Conservation (phyloP, 2,329 filamentous ascomycete genomes). For the Orbilia javanica region DNA sequence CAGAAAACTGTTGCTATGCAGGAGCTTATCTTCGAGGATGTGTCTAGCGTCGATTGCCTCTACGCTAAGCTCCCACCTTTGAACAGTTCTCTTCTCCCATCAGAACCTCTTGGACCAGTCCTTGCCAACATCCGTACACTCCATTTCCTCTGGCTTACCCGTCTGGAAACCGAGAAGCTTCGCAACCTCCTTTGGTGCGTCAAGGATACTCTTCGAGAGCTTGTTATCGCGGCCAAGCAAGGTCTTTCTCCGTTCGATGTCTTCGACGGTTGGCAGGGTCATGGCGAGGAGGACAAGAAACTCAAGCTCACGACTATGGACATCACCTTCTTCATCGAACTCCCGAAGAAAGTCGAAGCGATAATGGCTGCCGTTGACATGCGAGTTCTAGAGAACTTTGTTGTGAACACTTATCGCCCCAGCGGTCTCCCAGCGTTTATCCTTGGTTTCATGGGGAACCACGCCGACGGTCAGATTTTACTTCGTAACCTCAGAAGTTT, state of each 20-base stretch:
- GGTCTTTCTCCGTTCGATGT: conserved; percentile 53
- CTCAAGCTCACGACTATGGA: conserved; percentile 52
- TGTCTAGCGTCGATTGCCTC: conserved; percentile 53
- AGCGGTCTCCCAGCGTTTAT: conserved; percentile 54
- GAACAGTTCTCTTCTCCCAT: conserved; percentile 6
- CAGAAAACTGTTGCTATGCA: conserved; percentile 47
- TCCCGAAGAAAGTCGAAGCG: conserved; percentile 51
- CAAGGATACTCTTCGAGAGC: conserved; percentile 46
- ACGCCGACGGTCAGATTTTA: conserved; percentile 37
- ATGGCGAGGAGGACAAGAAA: conserved; percentile 47
- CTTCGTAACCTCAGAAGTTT: conserved; percentile 51
- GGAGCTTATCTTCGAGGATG: conserved; percentile 57
- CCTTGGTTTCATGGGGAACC: conserved; percentile 52
- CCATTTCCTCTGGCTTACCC: conserved; percentile 55
- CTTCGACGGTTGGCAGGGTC: conserved; percentile 50
- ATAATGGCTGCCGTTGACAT: conserved; percentile 53
- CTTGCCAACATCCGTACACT: conserved; percentile 55
- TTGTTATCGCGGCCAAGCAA: conserved; percentile 53
- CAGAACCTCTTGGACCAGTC: conserved; percentile 43
- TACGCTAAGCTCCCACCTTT: conserved; percentile 46
- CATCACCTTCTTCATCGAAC: conserved; percentile 56
- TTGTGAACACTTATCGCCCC: conserved; percentile 51
- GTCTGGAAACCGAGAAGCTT: conserved; percentile 53
- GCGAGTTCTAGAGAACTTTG: conserved; percentile 42
- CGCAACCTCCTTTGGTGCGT: conserved; percentile 54